These are phyloP conservation scores for Leccinum barrowsii DNA, from an alignment of 768 basidiomycete genomes.

Conservation along the genomic window DNA sequence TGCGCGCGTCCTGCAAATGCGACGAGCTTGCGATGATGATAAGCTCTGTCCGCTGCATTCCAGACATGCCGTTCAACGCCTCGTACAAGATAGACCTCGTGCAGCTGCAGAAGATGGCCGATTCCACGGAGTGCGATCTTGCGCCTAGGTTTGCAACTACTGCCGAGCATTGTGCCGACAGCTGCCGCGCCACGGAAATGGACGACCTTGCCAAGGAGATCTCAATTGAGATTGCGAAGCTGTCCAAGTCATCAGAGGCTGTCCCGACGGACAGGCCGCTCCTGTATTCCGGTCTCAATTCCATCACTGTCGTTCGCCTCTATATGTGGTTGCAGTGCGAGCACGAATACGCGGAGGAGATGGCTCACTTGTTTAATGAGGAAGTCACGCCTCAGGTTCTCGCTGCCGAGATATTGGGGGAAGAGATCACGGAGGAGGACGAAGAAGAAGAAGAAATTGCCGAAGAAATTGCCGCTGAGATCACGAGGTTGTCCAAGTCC, in stretches of 20 bases:
- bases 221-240: constrained; percentile 29
- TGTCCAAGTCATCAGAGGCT: constrained; percentile 27
- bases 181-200: not conserved
- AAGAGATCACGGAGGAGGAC: constrained; percentile 1
- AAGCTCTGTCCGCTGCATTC: constrained; percentile 23
- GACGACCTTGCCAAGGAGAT: constrained; percentile 31
- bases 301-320: constrained; percentile 28
- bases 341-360: constrained; percentile 29
- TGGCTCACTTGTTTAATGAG: constrained; percentile 30
- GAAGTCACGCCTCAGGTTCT: constrained; percentile 28
- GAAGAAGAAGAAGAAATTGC: constrained; percentile 11
- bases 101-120: constrained; percentile 25
- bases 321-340: constrained; percentile 34
- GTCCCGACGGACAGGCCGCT: constrained; percentile 31
- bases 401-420: constrained; percentile 28
- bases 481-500: constrained; percentile 30
- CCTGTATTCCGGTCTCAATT: constrained; percentile 32
- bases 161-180: not conserved
- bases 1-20: constrained; percentile 12
- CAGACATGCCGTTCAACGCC: constrained; percentile 30
- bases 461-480: constrained; percentile 32
- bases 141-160: constrained; percentile 17
- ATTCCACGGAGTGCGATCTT: constrained; percentile 10
- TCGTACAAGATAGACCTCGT: constrained; percentile 31
- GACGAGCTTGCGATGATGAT: constrained; percentile 24